These are phyloP conservation scores for Murraya koenigii DNA, from an alignment of 345 rosid species.

Conservation along the genomic window DNA sequence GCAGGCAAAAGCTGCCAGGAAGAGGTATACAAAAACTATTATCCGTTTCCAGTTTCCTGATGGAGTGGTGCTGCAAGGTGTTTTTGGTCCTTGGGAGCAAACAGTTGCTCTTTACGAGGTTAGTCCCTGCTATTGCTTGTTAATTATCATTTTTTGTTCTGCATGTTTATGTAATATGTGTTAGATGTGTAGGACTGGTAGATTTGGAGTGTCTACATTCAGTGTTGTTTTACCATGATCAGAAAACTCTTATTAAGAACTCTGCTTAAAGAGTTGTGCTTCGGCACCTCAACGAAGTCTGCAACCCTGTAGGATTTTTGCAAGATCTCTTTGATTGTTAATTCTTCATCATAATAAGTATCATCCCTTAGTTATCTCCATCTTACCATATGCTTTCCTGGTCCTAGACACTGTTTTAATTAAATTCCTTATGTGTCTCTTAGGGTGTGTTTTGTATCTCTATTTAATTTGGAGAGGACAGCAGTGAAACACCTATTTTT, in stretches of 20 bases:
- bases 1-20: constrained; percentile 78
- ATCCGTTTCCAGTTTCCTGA: constrained; percentile 92
- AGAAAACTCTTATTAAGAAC: not conserved
- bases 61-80: constrained; percentile 87
- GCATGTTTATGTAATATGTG: not conserved
- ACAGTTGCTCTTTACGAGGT: constrained; percentile 87
- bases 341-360: not conserved
- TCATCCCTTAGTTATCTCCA: not conserved
- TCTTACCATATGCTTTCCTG: not conserved
- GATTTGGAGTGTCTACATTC: not conserved
- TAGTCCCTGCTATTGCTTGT: constrained; percentile 6
- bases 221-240: no score
- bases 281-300: not conserved
- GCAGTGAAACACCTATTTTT: no score
- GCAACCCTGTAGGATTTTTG: not conserved
- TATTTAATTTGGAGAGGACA: no score
- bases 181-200: not conserved
- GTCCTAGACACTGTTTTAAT: not conserved
- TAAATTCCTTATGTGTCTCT: not conserved
- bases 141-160: not conserved
- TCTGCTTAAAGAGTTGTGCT: not conserved
- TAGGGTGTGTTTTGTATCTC: no score
- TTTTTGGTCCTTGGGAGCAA: constrained; percentile 85
- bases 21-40: constrained; percentile 55
- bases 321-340: not conserved